These are phyloP conservation scores for Aegilops tauschii DNA, from an alignment of 176 grass and related monocot genomes.

Conservation along the genomic window DNA sequence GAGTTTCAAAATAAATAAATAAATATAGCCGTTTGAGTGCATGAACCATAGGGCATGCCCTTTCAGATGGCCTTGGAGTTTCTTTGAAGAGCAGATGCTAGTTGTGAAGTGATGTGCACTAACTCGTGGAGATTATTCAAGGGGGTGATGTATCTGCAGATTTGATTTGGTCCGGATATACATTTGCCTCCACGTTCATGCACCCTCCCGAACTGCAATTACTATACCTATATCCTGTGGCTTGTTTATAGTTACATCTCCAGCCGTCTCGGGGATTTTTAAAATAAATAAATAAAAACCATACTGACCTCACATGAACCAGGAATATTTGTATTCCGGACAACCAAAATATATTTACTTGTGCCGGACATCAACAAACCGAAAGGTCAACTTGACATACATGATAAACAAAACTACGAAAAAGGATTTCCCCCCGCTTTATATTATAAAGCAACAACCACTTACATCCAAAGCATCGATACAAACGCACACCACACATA, in stretches of 20 bases:
- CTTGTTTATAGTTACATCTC: neutral
- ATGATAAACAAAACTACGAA: neutral
- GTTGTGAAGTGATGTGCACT: conserved; percentile 31
- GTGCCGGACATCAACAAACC: too few relatives aligned
- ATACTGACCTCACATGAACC: too few relatives aligned
- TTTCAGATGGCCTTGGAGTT: conserved; percentile 22
- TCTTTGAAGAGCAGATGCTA: conserved; percentile 17
- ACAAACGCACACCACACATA: too few relatives aligned
- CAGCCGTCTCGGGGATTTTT: neutral
- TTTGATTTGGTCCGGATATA: conserved; percentile 45
- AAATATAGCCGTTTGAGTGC: neutral
- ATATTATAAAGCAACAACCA: too few relatives aligned
- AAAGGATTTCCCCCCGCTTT: too few relatives aligned
- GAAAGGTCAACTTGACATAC: neutral
- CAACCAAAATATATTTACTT: too few relatives aligned
- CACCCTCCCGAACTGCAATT: conserved; percentile 6
- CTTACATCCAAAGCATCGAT: too few relatives aligned
- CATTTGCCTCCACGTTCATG: conserved; percentile 31
- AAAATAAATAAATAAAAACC: too few relatives aligned
- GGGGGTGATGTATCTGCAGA: conserved; percentile 35
- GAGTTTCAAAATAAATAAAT: neutral
- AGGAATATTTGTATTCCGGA: too few relatives aligned
- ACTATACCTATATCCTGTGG: neutral
- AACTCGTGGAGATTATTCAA: conserved; percentile 5
- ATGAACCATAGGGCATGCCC: conserved; percentile 17